Evolutionary conservation across 2,329 filamentous ascomycete genomes (phyloP).

Genomic region (Penicillium digitatum): DNA sequence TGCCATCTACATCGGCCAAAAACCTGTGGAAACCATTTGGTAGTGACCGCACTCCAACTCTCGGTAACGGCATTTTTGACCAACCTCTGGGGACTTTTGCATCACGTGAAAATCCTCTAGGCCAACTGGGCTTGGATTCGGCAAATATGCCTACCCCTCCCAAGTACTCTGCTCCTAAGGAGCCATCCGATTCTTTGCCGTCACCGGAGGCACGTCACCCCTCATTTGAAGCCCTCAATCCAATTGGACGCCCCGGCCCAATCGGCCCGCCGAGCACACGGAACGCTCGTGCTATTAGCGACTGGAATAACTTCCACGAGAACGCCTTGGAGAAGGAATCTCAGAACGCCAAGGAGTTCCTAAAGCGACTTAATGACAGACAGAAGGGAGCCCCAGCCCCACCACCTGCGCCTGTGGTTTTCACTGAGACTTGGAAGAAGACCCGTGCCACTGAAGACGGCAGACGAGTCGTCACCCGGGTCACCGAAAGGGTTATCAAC

Average conservation of each 20-base stretch:
- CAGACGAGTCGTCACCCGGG: constrained; percentile 38
- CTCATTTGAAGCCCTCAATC: constrained; percentile 38
- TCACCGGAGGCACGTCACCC: constrained; percentile 40
- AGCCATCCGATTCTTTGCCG: constrained; percentile 36
- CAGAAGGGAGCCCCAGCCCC: constrained; percentile 16
- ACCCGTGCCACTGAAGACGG: constrained; percentile 42
- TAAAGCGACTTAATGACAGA: constrained; percentile 38
- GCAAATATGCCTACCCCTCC: constrained; percentile 34
- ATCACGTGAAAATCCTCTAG: constrained; percentile 42
- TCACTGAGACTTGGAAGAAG: constrained; percentile 48
- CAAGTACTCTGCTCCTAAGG: constrained; percentile 33
- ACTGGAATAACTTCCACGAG: constrained; percentile 46
- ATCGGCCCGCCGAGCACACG: constrained; percentile 46
- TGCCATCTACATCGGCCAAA: constrained; percentile 34
- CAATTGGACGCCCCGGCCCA: constrained; percentile 43
- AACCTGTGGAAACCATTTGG: constrained; percentile 59
- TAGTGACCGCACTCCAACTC: constrained; percentile 54
- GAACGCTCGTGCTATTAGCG: constrained; percentile 27
- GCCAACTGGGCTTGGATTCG: constrained; percentile 41
- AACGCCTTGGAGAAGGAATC: constrained; percentile 40
- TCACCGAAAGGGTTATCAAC: constrained; percentile 28
- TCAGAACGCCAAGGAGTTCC: constrained; percentile 40
- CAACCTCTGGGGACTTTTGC: constrained; percentile 47
- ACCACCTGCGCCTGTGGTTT: constrained; percentile 33
- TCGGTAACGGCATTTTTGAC: constrained; percentile 63